Evolutionary conservation across 2,329 filamentous ascomycete genomes (phyloP).

Genomic region (Epichloe uncinata): DNA sequence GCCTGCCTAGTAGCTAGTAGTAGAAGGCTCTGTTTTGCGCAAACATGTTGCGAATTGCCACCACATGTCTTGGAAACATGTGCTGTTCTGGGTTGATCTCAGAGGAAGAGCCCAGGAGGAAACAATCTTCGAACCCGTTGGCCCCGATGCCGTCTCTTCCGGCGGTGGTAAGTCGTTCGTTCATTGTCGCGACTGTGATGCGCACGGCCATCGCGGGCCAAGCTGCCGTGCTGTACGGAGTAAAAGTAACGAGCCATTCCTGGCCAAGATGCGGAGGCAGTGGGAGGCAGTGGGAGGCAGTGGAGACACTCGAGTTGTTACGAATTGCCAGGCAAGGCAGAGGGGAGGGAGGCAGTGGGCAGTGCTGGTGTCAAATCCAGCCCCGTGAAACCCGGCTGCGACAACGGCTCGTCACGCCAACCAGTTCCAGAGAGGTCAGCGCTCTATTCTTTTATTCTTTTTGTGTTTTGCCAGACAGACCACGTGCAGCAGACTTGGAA

Average conservation of each 20-base stretch:
- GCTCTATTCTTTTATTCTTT: too few species aligned
- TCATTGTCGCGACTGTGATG: neutral
- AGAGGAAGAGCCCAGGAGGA: neutral
- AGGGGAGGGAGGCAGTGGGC: too few species aligned
- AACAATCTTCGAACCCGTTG: neutral
- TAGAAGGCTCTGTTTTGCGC: neutral
- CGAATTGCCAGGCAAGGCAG: too few species aligned
- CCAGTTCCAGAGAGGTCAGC: neutral
- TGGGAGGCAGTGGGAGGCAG: too few species aligned
- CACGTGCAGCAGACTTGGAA: neutral
- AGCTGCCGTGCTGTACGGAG: too few species aligned
- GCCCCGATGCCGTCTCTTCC: neutral
- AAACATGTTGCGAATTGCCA: neutral
- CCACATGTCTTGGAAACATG: neutral
- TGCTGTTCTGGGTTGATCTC: neutral
- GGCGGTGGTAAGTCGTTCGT: neutral
- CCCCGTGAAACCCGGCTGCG: constrained; percentile 6
- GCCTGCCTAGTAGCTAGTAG: too few species aligned
- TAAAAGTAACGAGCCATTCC: too few species aligned
- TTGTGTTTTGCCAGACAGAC: too few species aligned
- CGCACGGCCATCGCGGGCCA: neutral
- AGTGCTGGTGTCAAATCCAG: neutral
- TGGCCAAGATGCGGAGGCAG: too few species aligned
- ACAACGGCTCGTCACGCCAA: constrained; percentile 6
- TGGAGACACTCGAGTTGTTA: too few species aligned